Percentiles rank a stretch among this genome's conserved stretches.
phyloP scores from a whole-genome alignment of 106 monocot species.

The Phalaenopsis aphrodite region DNA sequence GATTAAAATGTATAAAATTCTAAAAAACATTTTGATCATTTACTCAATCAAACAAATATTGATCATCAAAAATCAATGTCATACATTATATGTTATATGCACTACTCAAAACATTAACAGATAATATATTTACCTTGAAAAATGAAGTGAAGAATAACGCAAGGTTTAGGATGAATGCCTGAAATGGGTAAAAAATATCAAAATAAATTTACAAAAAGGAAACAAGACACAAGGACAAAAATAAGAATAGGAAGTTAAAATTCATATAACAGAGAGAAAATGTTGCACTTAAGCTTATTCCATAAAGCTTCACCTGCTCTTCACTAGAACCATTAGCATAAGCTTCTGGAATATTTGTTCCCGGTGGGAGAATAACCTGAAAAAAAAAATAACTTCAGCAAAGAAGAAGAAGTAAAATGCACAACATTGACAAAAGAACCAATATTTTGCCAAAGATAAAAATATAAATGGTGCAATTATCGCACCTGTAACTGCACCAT shows the following conservation, averaged over 20 bases:
- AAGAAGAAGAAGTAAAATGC: not conserved
- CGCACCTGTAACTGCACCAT: slow-evolving; percentile 90
- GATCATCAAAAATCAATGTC: not conserved
- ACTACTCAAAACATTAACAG: not conserved
- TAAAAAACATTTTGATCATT: too few species aligned
- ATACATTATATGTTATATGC: not conserved
- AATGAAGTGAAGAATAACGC: slow-evolving; percentile 94
- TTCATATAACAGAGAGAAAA: not conserved
- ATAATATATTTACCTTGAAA: slow-evolving; percentile 60
- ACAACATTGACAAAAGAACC: not conserved
- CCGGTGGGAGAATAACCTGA: slow-evolving; percentile 77
- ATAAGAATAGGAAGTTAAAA: not conserved
- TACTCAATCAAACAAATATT: not conserved
- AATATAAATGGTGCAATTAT: not conserved
- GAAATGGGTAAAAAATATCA: slow-evolving; percentile 10
- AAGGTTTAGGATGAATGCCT: slow-evolving; percentile 98
- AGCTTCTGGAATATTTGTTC: slow-evolving; percentile 87
- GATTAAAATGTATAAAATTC: too few species aligned
- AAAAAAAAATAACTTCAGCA: not conserved
- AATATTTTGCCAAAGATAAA: not conserved
- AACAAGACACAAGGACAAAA: not conserved
- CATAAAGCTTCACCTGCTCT: slow-evolving; percentile 54
- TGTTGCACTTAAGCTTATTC: not conserved
- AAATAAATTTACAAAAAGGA: not conserved
- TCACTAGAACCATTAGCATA: slow-evolving; percentile 97